A percentile compares a stretch with the other conserved stretches of the same genome.
Conservation (phyloP, 2,329 filamentous ascomycete genomes). For the Ascosphaera apis region DNA sequence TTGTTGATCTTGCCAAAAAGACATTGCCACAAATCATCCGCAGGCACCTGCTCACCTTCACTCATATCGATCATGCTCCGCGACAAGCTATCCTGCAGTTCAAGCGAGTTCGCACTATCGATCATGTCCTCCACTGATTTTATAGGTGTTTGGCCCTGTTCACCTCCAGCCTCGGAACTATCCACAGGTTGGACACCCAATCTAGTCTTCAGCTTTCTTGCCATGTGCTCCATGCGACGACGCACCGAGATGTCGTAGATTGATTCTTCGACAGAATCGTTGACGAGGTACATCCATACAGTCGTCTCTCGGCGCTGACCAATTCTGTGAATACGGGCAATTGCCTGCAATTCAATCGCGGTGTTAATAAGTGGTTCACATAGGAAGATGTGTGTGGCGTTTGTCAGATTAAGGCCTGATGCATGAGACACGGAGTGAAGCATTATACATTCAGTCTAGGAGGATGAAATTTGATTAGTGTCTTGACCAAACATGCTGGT, state of each 20-base stretch:
- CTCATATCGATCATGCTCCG: constrained; percentile 47
- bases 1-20: constrained; percentile 42
- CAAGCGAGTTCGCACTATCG: constrained; percentile 64
- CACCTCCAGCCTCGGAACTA: too few relatives aligned
- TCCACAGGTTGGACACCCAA: too few relatives aligned
- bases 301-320: constrained; percentile 73
- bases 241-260: constrained; percentile 73
- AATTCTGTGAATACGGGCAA: constrained; percentile 84
- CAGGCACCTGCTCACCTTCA: constrained; percentile 57
- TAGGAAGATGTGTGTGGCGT: constrained; percentile 81
- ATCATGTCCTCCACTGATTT: constrained; percentile 36
- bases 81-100: constrained; percentile 52
- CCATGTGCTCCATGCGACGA: constrained; percentile 57
- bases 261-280: constrained; percentile 72
- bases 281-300: constrained; percentile 87
- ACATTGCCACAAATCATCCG: constrained; percentile 70
- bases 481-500: background rate
- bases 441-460: constrained; percentile 52
- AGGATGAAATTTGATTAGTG: background rate
- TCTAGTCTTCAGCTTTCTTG: constrained; percentile 15
- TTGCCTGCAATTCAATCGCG: constrained; percentile 80
- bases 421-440: constrained; percentile 75
- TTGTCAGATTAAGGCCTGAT: constrained; percentile 73
- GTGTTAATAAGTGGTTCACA: constrained; percentile 89
- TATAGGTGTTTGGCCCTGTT: constrained; percentile 1